Base-by-base conservation (phyloP, 2,329 filamentous ascomycete genomes). In the Clarireedia hainanense region DNA sequence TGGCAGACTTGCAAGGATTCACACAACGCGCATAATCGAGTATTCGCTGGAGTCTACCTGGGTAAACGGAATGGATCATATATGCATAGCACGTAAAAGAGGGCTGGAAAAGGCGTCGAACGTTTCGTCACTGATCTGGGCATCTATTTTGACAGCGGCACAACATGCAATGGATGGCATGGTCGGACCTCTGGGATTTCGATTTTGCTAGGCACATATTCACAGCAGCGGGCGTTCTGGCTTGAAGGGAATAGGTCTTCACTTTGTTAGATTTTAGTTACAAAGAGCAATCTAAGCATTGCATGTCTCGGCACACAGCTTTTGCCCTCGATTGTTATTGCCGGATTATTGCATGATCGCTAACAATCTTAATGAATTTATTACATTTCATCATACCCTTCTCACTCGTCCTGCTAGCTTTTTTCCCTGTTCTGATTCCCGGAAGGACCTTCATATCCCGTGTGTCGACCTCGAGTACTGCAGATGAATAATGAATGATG, bases 31-130 rank as follows among this genome's bases (percentile, higher is more conserved):
- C 47, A 47, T 57, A 54, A 58, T 51, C 50, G 55, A 61, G 59
- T 67, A 61, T 65, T 62, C 56, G 63, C 64, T 61, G 47, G 57
- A 55, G 40, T 47, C 27, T 27, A 45, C 12, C 40, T 60, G 58
- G 60, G 62, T 60, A 55, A 55, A 63, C 57, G 60, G 58, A 60
- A 63, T 60, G 60, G 57, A 59, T 57, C 55, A 62, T 58, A 63
- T 48, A 63, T 48, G 60, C 57, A 64, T 61, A 59, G 48, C 58
- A 61, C 55, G 59, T 60, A 58, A 64, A 63, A 63, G 60, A 64
- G 59, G 59, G 58, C 60, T 60, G 62, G 63, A 65, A 66, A 65
- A 67, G 63, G 64, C 59, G 61, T 63, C 58, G 59, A 59, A 57
- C 26, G 43, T 60, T 58, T 56, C 52, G 47, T 50, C 47, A 42